Evolutionary conservation across 345 rosid genomes (phyloP).

Genomic region (Psidium friedrichsthalianum): DNA sequence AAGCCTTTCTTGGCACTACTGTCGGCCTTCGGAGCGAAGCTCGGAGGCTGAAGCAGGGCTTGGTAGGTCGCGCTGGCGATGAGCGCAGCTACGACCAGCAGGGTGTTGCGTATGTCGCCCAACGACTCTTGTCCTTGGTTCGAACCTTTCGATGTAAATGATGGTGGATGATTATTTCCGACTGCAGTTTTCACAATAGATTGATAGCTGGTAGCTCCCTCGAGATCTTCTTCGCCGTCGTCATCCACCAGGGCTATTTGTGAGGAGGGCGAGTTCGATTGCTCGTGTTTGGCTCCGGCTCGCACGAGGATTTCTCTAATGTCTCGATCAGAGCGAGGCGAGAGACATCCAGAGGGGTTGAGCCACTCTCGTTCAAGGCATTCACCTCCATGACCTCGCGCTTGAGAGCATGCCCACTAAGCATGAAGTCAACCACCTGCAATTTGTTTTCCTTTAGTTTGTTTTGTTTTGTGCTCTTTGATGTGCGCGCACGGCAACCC

Average conservation of each 20-base stretch:
- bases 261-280: neutral
- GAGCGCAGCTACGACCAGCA: neutral
- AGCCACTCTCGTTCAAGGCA: neutral
- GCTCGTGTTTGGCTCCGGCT: neutral
- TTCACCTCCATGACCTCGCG: neutral
- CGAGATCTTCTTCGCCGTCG: neutral
- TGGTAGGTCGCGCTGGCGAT: neutral
- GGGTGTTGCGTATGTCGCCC: accelerated
- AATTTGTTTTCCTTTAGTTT: neutral
- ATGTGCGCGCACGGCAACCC: neutral
- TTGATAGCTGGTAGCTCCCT: accelerated
- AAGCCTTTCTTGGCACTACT: neutral
- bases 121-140: accelerated
- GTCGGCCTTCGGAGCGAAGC: neutral
- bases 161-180: neutral
- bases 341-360: neutral
- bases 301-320: neutral
- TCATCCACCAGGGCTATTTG: neutral
- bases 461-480: neutral
- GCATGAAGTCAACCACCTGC: neutral
- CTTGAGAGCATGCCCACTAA: neutral
- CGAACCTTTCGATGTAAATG: too few relatives aligned
- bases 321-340: neutral
- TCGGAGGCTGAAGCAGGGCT: neutral
- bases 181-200: accelerated